Conservation (phyloP, 805 yeast genomes). For the Saturnispora mendoncae region DNA sequence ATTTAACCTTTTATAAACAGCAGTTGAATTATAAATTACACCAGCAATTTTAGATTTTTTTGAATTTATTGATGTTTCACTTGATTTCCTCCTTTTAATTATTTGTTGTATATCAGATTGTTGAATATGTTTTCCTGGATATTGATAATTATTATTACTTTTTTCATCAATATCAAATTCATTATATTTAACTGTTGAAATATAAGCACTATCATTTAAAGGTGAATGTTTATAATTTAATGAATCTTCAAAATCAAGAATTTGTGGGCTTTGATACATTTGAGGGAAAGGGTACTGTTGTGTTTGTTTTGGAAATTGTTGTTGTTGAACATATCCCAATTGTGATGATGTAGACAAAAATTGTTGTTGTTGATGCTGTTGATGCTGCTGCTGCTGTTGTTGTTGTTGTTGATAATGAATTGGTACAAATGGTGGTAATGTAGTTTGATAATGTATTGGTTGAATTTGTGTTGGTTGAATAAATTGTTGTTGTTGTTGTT, state of each 20-base stretch:
- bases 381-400: no score
- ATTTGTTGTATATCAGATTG: neutral
- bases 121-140: conserved; percentile 13
- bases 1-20: conserved; percentile 21
- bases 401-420: no score
- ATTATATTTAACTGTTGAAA: neutral
- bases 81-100: neutral
- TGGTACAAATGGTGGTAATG: no score
- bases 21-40: conserved; percentile 21
- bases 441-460: neutral
- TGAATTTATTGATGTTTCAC: neutral
- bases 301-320: neutral
- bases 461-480: neutral
- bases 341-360: no score
- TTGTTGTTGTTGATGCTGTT: no score
- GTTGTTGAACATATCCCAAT: no score
- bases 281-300: neutral
- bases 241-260: neutral
- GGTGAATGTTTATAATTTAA: neutral
- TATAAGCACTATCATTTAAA: neutral
- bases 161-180: neutral
- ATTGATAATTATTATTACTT: conserved; percentile 9
- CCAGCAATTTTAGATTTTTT: conserved; percentile 21
- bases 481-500: neutral
- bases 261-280: neutral